Percentiles rank a stretch among this genome's conserved stretches.
Evolutionary conservation across 306 rosid genomes (phyloP).

Genomic region (Prunus mira): DNA sequence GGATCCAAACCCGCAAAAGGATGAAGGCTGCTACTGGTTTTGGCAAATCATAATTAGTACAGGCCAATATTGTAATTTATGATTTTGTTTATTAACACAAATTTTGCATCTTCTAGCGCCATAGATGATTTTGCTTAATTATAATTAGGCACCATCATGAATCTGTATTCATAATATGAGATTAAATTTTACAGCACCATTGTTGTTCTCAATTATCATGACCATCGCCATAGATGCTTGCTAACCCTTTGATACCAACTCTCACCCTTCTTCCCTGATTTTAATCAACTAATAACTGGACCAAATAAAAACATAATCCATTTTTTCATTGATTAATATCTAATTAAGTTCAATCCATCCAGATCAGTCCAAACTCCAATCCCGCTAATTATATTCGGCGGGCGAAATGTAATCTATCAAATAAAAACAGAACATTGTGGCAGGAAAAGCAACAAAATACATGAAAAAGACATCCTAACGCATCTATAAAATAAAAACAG

Average conservation of each 20-base stretch:
- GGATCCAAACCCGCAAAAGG: constrained; percentile 45
- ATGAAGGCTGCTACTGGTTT: constrained; percentile 65
- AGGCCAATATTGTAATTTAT: background rate
- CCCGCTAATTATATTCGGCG: background rate
- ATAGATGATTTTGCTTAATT: background rate
- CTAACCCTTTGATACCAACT: too few relatives aligned
- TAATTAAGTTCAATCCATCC: background rate
- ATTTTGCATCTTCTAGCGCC: background rate
- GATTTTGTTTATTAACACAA: background rate
- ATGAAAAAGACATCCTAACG: background rate
- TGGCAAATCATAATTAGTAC: constrained; percentile 47
- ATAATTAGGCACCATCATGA: background rate
- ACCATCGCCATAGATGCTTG: too few relatives aligned
- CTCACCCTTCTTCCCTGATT: too few relatives aligned
- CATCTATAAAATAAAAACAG: background rate
- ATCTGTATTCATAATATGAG: background rate
- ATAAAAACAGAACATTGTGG: background rate
- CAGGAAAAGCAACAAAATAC: background rate
- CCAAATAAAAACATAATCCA: background rate
- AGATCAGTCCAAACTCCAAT: background rate
- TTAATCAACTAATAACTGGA: too few relatives aligned
- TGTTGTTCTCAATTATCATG: too few relatives aligned
- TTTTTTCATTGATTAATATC: background rate
- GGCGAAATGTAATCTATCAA: background rate
- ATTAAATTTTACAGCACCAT: too few relatives aligned